Conservation (phyloP, 345 rosid genomes). For the Diplotaxis tenuifolia region DNA sequence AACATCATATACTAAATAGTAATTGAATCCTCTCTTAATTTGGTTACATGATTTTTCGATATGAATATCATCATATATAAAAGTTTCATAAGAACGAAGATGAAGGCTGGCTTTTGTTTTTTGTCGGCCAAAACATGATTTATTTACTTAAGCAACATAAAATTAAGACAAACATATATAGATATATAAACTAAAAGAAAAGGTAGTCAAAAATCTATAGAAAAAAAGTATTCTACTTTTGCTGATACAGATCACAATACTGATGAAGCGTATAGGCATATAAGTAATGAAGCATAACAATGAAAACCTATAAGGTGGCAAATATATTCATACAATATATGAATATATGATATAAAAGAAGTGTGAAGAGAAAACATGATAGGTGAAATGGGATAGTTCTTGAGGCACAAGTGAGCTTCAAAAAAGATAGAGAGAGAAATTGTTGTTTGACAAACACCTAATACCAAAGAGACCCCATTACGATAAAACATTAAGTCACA, state of each 20-base stretch:
- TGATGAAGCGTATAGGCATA: neutral
- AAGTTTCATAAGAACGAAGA: neutral
- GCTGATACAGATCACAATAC: neutral
- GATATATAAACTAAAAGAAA: neutral
- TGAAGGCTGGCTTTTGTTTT: neutral
- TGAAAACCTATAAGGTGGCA: neutral
- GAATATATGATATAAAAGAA: slow-evolving; percentile 25
- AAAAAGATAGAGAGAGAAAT: slow-evolving; percentile 25
- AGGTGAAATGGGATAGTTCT: slow-evolving; percentile 63
- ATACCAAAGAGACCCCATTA: slow-evolving; percentile 51
- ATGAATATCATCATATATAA: neutral
- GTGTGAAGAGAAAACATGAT: slow-evolving; percentile 52
- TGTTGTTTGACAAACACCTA: slow-evolving; percentile 54
- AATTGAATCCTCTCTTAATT: neutral
- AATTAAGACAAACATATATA: neutral
- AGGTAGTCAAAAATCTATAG: neutral
- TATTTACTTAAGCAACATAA: neutral
- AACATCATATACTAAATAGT: too few species aligned
- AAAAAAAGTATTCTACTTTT: neutral
- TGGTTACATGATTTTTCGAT: neutral
- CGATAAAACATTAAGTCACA: slow-evolving; percentile 32
- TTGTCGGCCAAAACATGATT: neutral
- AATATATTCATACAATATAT: neutral
- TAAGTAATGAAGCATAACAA: neutral
- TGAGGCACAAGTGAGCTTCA: slow-evolving; percentile 35